phyloP scores from a whole-genome alignment of 75 land plant genomes.

The Pinus taeda region DNA sequence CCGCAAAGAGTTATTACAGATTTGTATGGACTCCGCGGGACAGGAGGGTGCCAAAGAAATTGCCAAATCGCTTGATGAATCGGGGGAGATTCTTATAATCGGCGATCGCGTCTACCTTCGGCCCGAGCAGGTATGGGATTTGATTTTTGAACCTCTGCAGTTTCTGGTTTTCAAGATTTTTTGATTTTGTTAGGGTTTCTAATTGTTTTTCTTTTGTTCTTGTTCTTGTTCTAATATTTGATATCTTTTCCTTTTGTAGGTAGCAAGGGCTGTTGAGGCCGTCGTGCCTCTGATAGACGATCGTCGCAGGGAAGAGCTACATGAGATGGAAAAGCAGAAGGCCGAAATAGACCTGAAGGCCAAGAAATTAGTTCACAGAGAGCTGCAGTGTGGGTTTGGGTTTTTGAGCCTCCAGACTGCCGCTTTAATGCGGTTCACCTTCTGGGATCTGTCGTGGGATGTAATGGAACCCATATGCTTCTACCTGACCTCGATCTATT shows the following conservation, averaged over 20 bases:
- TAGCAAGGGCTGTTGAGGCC: constrained; percentile 55
- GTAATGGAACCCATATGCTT: constrained; percentile 93
- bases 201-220: neutral
- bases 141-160: neutral
- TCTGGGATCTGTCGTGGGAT: constrained; percentile 94
- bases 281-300: constrained; percentile 37
- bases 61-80: constrained; percentile 44
- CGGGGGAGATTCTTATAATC: constrained; percentile 62
- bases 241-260: constrained; percentile 19
- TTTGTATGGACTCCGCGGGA: constrained; percentile 14
- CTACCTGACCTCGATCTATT: constrained; percentile 49
- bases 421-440: constrained; percentile 79
- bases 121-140: constrained; percentile 56
- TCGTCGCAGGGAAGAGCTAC: constrained; percentile 40
- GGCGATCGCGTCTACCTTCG: constrained; percentile 60
- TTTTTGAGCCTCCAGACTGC: constrained; percentile 35
- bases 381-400: constrained; percentile 68
- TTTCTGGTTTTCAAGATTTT: neutral
- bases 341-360: constrained; percentile 61
- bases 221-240: neutral
- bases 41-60: constrained; percentile 13
- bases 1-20: constrained; percentile 36
- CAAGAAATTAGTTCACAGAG: constrained; percentile 34
- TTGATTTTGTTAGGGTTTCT: neutral
- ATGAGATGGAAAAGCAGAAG: constrained; percentile 48